Evolutionary conservation across 192 early-diverging fungal species (phyloP).

Genomic region (Linnemannia elongata): DNA sequence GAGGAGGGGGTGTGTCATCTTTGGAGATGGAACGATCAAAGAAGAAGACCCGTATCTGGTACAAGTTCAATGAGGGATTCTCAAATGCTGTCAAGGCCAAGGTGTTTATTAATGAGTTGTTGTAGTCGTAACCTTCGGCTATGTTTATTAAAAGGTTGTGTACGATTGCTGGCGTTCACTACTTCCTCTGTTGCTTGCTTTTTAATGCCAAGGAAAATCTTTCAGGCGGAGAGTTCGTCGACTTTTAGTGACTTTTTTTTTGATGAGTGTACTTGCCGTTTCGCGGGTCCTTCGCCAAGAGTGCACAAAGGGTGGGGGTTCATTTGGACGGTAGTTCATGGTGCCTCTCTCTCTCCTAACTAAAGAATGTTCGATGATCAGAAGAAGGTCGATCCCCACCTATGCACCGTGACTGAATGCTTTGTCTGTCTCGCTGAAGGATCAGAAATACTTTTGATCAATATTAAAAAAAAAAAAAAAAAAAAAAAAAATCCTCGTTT

Average conservation of each 20-base stretch:
- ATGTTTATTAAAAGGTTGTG: not conserved
- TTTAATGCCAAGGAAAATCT: not conserved
- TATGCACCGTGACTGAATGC: no score
- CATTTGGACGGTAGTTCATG: no score
- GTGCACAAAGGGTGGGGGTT: no score
- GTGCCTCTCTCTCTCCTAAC: no score
- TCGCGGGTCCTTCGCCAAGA: no score
- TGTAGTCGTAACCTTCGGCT: not conserved
- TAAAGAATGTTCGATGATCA: no score
- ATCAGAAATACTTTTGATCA: no score
- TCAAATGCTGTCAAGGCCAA: constrained; percentile 48
- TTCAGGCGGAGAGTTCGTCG: not conserved
- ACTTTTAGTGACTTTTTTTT: not conserved
- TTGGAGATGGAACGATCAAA: constrained; percentile 18
- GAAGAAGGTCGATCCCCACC: no score
- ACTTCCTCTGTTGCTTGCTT: not conserved
- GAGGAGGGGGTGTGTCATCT: constrained; percentile 10
- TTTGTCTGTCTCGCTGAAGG: no score
- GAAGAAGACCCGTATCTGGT: constrained; percentile 65
- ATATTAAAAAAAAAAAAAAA: no score
- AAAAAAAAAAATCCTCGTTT: no score
- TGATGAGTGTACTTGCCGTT: not conserved
- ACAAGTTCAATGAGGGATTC: constrained; percentile 68
- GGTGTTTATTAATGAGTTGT: constrained; percentile 40
- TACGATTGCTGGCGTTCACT: not conserved